Base-by-base conservation (phyloP, 495 filamentous ascomycete genomes). In the Aspergillus funiculosus region DNA sequence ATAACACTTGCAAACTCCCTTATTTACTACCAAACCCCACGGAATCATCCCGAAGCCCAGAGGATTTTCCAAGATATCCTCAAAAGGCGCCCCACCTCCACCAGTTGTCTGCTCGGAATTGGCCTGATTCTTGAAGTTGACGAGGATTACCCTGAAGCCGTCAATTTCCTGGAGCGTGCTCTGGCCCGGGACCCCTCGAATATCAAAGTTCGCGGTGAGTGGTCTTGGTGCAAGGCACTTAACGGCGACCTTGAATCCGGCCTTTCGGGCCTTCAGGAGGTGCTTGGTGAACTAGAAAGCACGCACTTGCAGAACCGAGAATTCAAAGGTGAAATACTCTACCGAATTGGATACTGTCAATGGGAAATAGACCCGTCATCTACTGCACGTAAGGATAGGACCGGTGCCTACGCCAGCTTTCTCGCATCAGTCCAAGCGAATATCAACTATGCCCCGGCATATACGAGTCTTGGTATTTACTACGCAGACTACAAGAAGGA, bases 381-480 rank as follows among this genome's bases (percentile, higher is more conserved):
- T 44, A 54, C 78, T 7, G 80, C 86, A 7, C 73, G 94, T 29
- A 91, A 85, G 66, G 77, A 81, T 53, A 83, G 90, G 18, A 77
- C 71, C 21, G 82, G 86, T 19, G 82, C 90, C 2, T 96, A 96
- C 54, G 71, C 82, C 8, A 82, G 78, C 57, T 96, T 95, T 59
- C 73, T 97, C 6, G 80, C 81, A 20, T 81, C 94, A 0, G 74
- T 97, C 19, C 88, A 94, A 53, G 81, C 78, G 24, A 91, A 95
- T 56, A 75, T 92, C 60, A 96, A 87, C 56, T 92, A 78, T 63
- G 91, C 92, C 1, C 89, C 92, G 3, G 82, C 92, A 0, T 99
- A 96, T 66, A 94, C 89, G 0, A 90, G 80, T 43, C 78, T 99
- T 7, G 92, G 92, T n/a, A 69, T 91, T n/a, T 99, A 82, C 66